phyloP scores from a whole-genome alignment of 257 asterid genomes.

The Salvia miltiorrhiza region DNA sequence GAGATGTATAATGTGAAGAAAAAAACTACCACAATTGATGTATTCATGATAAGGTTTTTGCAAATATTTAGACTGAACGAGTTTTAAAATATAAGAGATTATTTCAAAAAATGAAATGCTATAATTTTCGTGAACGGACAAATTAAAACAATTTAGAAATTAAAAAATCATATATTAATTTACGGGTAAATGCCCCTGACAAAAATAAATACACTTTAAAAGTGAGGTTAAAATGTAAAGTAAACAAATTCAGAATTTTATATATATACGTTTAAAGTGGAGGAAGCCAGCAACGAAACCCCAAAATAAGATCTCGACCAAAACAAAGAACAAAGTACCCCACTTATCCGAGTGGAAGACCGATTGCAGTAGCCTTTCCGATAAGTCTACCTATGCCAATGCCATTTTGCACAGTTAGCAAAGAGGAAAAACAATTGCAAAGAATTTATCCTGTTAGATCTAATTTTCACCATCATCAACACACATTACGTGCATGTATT shows the following conservation, averaged over 20 bases:
- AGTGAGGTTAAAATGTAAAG: neutral
- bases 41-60: too few species aligned
- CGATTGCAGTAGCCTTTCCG: conserved; percentile 47
- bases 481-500: neutral
- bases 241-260: conserved; percentile 38
- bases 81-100: too few species aligned
- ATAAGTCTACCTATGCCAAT: conserved; percentile 49
- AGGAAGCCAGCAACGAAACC: conserved; percentile 67
- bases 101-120: too few species aligned
- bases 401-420: neutral
- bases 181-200: too few species aligned
- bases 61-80: too few species aligned
- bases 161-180: too few species aligned
- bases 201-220: too few species aligned
- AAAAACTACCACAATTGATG: too few species aligned
- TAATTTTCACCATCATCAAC: neutral
- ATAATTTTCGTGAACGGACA: too few species aligned
- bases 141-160: too few species aligned
- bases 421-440: neutral
- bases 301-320: conserved; percentile 80
- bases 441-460: neutral
- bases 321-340: conserved; percentile 71
- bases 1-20: too few species aligned
- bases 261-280: conserved; percentile 60
- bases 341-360: conserved; percentile 54